A percentile compares a stretch with the other conserved stretches of the same genome.
These are phyloP conservation scores for Daldinia concentrica DNA, from an alignment of 495 filamentous ascomycete species.

Conservation along the genomic window DNA sequence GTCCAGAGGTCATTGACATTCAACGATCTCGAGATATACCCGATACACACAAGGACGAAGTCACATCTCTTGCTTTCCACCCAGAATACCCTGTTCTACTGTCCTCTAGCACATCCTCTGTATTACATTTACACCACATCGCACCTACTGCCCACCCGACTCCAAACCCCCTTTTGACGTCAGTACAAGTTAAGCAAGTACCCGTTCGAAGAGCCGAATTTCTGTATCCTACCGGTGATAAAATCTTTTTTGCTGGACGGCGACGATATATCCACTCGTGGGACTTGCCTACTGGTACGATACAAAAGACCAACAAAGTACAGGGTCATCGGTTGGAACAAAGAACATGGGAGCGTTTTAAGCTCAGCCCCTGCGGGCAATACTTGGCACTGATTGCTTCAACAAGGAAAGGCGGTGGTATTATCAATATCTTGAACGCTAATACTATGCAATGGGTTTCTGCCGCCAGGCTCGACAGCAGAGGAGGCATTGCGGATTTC, in stretches of 20 bases:
- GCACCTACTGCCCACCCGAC: slow-evolving; percentile 73
- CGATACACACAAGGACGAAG: slow-evolving; percentile 69
- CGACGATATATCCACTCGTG: slow-evolving; percentile 94
- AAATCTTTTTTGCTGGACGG: slow-evolving; percentile 85
- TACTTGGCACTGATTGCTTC: slow-evolving; percentile 84
- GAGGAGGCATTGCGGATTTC: slow-evolving; percentile 85
- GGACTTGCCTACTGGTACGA: slow-evolving; percentile 80
- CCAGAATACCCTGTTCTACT: slow-evolving; percentile 86
- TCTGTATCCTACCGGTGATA: slow-evolving; percentile 65
- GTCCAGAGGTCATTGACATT: slow-evolving; percentile 89
- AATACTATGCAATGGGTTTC: slow-evolving; percentile 88
- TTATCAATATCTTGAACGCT: slow-evolving; percentile 85
- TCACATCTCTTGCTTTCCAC: slow-evolving; percentile 89
- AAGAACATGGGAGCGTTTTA: slow-evolving; percentile 88
- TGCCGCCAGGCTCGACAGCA: slow-evolving; percentile 81
- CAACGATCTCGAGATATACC: slow-evolving; percentile 65
- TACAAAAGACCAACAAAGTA: slow-evolving; percentile 80
- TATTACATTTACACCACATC: slow-evolving; percentile 89
- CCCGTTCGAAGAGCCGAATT: slow-evolving; percentile 84
- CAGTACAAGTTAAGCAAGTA: slow-evolving; percentile 82
- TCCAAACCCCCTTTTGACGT: slow-evolving; percentile 87
- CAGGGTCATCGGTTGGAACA: slow-evolving; percentile 87
- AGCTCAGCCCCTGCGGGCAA: slow-evolving; percentile 82
- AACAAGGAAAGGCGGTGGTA: slow-evolving; percentile 81
- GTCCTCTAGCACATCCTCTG: slow-evolving; percentile 83